Conservation (phyloP, 2,329 filamentous ascomycete genomes). For the Didymellaceae sp. region DNA sequence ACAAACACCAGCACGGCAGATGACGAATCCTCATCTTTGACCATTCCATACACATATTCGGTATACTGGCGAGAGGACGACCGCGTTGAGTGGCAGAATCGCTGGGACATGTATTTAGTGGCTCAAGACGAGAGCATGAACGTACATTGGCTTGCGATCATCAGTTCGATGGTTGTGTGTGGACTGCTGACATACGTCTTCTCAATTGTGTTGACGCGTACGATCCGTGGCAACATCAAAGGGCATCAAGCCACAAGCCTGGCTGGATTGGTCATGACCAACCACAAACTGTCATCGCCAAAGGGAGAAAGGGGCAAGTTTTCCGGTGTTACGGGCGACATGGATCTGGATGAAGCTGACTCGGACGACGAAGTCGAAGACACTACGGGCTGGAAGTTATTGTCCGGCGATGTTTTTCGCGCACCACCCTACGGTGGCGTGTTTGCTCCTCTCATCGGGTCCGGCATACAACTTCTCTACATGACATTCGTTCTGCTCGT, state of each 20-base stretch:
- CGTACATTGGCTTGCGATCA: slow-evolving; percentile 86
- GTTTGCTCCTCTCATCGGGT: slow-evolving; percentile 81
- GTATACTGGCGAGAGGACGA: slow-evolving; percentile 88
- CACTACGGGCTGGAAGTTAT: slow-evolving; percentile 83
- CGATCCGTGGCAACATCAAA: slow-evolving; percentile 79
- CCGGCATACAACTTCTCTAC: slow-evolving; percentile 84
- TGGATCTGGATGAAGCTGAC: slow-evolving; percentile 62
- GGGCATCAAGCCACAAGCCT: slow-evolving; percentile 67
- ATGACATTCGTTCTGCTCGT: slow-evolving; percentile 76
- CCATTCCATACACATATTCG: slow-evolving; percentile 85
- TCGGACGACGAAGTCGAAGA: slow-evolving; percentile 80
- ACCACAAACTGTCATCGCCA: slow-evolving; percentile 17
- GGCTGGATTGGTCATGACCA: slow-evolving; percentile 37
- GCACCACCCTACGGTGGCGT: slow-evolving; percentile 73
- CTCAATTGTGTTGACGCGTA: slow-evolving; percentile 79
- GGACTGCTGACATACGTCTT: slow-evolving; percentile 79
- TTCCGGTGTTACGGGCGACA: slow-evolving; percentile 65
- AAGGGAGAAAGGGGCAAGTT: slow-evolving; percentile 66
- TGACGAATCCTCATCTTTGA: slow-evolving; percentile 69
- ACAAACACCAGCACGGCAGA: slow-evolving; percentile 58
- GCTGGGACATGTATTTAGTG: slow-evolving; percentile 90
- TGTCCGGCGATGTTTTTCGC: slow-evolving; percentile 88
- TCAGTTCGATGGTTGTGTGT: slow-evolving; percentile 86
- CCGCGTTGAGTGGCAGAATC: slow-evolving; percentile 78
- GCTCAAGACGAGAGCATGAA: slow-evolving; percentile 82